These are phyloP conservation scores for Musa beccarii DNA, from an alignment of 176 grass and related monocot species.

Conservation along the genomic window DNA sequence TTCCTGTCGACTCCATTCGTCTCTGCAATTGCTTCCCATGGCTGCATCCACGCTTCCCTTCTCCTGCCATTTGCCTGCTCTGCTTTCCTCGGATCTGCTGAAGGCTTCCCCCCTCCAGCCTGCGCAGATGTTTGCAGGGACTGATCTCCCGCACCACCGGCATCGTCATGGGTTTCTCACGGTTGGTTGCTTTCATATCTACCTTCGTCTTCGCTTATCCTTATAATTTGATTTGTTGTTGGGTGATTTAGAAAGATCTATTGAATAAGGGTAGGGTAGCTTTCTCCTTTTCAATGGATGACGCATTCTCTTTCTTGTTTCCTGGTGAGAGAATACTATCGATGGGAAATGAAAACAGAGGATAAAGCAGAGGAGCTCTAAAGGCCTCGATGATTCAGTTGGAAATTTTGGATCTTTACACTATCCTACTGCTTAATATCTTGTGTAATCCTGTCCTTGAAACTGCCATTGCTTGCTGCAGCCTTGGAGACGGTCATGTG, in stretches of 20 bases:
- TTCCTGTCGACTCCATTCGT: neutral
- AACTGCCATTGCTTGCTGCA: slow-evolving; percentile 14
- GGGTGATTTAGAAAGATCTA: neutral
- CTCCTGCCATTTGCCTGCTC: slow-evolving; percentile 28
- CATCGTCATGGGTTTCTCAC: slow-evolving; percentile 34
- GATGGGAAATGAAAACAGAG: neutral
- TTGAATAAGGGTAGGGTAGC: neutral
- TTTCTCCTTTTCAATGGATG: no score
- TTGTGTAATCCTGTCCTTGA: no score
- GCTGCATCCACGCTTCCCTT: slow-evolving; percentile 49
- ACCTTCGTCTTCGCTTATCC: neutral
- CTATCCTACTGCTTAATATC: neutral
- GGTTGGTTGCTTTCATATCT: slow-evolving; percentile 18
- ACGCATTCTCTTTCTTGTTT: neutral
- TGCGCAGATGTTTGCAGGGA: slow-evolving; percentile 20
- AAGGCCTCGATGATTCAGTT: no score
- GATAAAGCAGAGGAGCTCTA: neutral
- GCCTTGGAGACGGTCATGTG: slow-evolving; percentile 32
- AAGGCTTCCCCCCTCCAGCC: slow-evolving; percentile 10
- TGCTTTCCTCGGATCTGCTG: slow-evolving; percentile 29
- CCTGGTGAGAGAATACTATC: neutral
- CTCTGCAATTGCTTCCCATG: slow-evolving; percentile 33
- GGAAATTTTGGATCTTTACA: neutral
- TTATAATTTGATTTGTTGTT: neutral
- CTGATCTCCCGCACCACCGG: slow-evolving; percentile 37